Base-by-base conservation (phyloP, 2,329 filamentous ascomycete genomes). In the Claviceps monticola region DNA sequence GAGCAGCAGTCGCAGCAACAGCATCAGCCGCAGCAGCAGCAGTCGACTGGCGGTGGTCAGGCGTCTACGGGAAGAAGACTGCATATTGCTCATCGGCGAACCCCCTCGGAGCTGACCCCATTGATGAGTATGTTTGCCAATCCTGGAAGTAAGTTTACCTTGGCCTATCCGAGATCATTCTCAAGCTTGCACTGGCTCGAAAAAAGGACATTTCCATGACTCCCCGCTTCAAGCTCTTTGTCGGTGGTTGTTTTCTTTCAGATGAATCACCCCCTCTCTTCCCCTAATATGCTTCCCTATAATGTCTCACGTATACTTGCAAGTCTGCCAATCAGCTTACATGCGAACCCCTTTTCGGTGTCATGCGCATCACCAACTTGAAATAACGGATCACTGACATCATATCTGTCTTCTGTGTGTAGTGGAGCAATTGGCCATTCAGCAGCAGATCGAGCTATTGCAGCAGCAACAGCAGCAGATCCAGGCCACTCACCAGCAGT, bases 401-500 rank as follows among this genome's bases (percentile, higher is more conserved):
- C 41, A 21, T 21, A 5, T 17, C 46, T 52, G 54, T 55, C 54
- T 53, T 17, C 16, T 51, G 56, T 21, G 21, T 48, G 62, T 45
- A 95, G 90, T 96, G 87, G 91, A 96, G 75, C 90, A 96, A 79
- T 81, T 95, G 66, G 88, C 88, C 66, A 90, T 97, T 67, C 90
- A 95, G 73, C 91, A 96, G 74, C 91, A 97, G 72, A 96, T 97
- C 65, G 91, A 97, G 72, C 79, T 94, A 66, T 78, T 97, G 64
- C 91, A 97, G 74, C 89, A 95, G 68, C 93, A 97, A 69, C 93
- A 97, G 68, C 90, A 97, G 70, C 90, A 96, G 68, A 94, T 97
- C 65, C 88, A 94, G 71, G 88, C 88, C 61, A 93, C 88, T 57
- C 89, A 96, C 65, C 90, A 96, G 71, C 91, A 97, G 72, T 96